Conservation (phyloP, 1,284 basidiomycete genomes). For the Leccinum cinnamomeum region DNA sequence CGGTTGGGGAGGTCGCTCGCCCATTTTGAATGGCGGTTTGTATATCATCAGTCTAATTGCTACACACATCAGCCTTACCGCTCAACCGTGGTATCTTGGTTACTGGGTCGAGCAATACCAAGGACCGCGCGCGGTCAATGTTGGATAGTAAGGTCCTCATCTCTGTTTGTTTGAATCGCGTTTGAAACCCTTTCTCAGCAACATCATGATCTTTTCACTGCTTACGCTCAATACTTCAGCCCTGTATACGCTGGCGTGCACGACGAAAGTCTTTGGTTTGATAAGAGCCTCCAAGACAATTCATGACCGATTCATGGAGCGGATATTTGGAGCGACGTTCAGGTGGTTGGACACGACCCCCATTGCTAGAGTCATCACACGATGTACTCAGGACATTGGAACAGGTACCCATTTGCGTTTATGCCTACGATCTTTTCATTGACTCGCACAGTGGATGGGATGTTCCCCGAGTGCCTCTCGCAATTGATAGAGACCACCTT, state of each 20-base stretch:
- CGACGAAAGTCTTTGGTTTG: constrained; percentile 39
- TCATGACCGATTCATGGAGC: constrained; percentile 55
- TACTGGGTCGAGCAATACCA: constrained; percentile 53
- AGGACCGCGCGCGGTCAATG: constrained; percentile 30
- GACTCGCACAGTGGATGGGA: constrained; percentile 11
- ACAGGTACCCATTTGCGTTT: constrained; percentile 6
- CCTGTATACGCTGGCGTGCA: constrained; percentile 9
- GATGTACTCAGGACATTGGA: constrained; percentile 26
- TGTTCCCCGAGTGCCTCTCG: constrained; percentile 1
- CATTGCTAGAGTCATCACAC: constrained; percentile 16
- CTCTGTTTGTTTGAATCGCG: background rate
- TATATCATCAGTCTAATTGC: constrained; percentile 32
- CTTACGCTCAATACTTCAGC: background rate
- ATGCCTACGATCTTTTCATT: constrained; percentile 10
- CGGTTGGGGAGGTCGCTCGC: constrained; percentile 43
- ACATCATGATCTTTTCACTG: constrained; percentile 4
- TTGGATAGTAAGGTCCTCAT: constrained; percentile 29
- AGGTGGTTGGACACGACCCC: constrained; percentile 50
- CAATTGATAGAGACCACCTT: background rate
- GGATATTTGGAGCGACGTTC: constrained; percentile 57
- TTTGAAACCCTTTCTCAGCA: background rate
- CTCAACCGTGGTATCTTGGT: constrained; percentile 53
- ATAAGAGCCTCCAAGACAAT: constrained; percentile 57
- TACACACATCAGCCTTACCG: constrained; percentile 29
- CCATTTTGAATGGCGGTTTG: constrained; percentile 40